Conservation (phyloP, 2,329 filamentous ascomycete genomes). For the Harringtonia lauricola region DNA sequence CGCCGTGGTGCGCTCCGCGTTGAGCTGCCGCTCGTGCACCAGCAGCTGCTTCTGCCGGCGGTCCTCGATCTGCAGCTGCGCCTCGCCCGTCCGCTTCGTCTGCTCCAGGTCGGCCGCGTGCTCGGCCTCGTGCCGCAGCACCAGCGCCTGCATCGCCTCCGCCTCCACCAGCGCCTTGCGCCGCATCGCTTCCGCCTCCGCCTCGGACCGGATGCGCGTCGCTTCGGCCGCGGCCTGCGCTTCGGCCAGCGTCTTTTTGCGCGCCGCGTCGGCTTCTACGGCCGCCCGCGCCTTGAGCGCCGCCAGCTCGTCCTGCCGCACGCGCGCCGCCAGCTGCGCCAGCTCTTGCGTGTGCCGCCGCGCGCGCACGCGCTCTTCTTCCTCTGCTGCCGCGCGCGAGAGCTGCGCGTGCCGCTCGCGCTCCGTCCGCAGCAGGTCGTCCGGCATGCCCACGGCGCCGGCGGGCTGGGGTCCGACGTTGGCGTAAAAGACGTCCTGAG, state of each 20-base stretch:
- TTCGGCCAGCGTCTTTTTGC: slow-evolving; percentile 2
- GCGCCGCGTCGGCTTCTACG: slow-evolving; percentile 32
- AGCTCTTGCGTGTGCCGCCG: slow-evolving; percentile 40
- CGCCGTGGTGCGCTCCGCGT: slow-evolving; percentile 33
- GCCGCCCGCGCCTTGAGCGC: slow-evolving; percentile 32
- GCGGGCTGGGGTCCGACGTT: slow-evolving; percentile 41
- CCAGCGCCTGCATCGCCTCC: slow-evolving; percentile 3
- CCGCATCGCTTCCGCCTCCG: background rate
- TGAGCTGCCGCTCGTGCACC: slow-evolving; percentile 36
- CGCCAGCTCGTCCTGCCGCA: slow-evolving; percentile 33
- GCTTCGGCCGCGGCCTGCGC: slow-evolving; percentile 2
- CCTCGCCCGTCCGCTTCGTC: slow-evolving; percentile 31
- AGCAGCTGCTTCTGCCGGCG: slow-evolving; percentile 31
- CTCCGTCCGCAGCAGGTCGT: slow-evolving; percentile 37
- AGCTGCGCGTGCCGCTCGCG: slow-evolving; percentile 36
- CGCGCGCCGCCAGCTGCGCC: slow-evolving; percentile 32
- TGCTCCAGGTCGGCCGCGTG: slow-evolving; percentile 34
- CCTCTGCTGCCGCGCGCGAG: slow-evolving; percentile 32
- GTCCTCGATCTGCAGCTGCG: slow-evolving; percentile 34
- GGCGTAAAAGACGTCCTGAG: slow-evolving; percentile 42
- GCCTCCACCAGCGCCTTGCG: background rate
- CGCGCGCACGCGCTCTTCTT: slow-evolving; percentile 35
- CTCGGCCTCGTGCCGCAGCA: slow-evolving; percentile 18
- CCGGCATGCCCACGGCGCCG: slow-evolving; percentile 39
- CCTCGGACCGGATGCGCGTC: background rate